A percentile compares a stretch with the other conserved stretches of the same genome.
Conservation (phyloP, 2,329 filamentous ascomycete genomes). For the Clonostachys rhizophaga region DNA sequence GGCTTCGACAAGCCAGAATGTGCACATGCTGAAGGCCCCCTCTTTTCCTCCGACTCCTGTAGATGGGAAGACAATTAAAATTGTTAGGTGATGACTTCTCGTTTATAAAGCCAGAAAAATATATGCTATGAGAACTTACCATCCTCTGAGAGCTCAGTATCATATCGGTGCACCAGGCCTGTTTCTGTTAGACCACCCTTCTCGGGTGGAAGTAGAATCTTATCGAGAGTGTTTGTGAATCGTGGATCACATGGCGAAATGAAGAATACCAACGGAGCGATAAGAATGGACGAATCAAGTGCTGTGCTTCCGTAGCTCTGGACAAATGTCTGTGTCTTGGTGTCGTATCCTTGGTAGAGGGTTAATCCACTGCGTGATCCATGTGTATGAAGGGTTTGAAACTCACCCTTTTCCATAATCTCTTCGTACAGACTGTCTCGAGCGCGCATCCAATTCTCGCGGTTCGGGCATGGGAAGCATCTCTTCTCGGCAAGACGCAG, state of each 20-base stretch:
- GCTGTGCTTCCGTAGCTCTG: conserved; percentile 69
- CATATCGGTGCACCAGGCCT: conserved; percentile 71
- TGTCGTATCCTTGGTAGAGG: conserved; percentile 56
- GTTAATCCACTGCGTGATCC: neutral
- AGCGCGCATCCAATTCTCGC: conserved; percentile 59
- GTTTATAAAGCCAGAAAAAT: conserved; percentile 3
- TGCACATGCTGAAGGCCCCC: conserved; percentile 78
- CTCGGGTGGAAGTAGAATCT: conserved; percentile 67
- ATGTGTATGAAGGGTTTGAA: neutral
- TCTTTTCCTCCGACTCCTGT: conserved; percentile 68
- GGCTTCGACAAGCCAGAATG: conserved; percentile 78
- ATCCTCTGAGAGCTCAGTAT: conserved; percentile 64
- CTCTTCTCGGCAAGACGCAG: conserved; percentile 71
- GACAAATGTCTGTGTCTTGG: conserved; percentile 63
- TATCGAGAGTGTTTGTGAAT: conserved; percentile 67
- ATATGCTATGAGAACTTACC: conserved; percentile 35
- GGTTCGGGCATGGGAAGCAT: conserved; percentile 69
- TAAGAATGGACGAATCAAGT: conserved; percentile 70
- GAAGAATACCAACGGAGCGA: conserved; percentile 77
- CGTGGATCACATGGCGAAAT: conserved; percentile 73
- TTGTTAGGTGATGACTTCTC: neutral
- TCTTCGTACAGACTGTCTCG: conserved; percentile 69
- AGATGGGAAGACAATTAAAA: neutral
- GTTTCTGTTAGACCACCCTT: conserved; percentile 73
- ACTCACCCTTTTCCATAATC: conserved; percentile 64